Conservation (phyloP, 1,139 yeast species). For the Yamadazyma taylorii region DNA sequence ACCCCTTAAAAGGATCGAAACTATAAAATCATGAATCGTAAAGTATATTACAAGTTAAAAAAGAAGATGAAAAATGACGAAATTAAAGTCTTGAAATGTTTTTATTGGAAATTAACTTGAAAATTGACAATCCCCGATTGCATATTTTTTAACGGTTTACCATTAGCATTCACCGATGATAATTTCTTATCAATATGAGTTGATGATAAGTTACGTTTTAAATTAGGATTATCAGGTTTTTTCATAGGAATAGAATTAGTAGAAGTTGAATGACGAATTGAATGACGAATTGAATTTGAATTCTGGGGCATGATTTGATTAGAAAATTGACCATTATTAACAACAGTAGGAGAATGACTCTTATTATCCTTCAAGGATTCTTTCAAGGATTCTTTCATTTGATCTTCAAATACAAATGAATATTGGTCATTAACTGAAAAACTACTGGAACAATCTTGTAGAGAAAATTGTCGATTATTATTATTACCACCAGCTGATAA, state of each 20-base stretch:
- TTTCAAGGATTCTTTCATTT: conserved; percentile 1
- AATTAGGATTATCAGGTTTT: conserved; percentile 6
- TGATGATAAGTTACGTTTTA: conserved; percentile 2
- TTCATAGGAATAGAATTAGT: conserved; percentile 2
- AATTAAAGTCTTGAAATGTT: too few relatives aligned
- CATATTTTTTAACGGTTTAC: conserved; percentile 25
- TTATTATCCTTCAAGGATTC: neutral
- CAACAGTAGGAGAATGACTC: too few relatives aligned
- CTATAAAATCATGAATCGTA: neutral
- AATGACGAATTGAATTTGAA: conserved; percentile 2
- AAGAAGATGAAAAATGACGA: too few relatives aligned
- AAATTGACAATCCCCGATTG: conserved; percentile 40
- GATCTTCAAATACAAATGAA: conserved; percentile 1
- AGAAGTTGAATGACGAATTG: conserved; percentile 2
- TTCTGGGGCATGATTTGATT: too few relatives aligned
- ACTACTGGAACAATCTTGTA: conserved; percentile 29
- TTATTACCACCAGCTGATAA: conserved; percentile 6
- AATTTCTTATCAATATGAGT: conserved; percentile 2
- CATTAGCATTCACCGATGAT: neutral
- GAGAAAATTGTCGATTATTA: conserved; percentile 20
- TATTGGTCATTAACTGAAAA: conserved; percentile 12
- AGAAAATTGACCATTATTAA: too few relatives aligned
- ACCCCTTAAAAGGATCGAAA: too few relatives aligned
- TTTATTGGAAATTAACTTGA: conserved; percentile 23
- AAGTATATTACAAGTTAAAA: neutral